Evolutionary conservation across 2,329 filamentous ascomycete species (phyloP).

Genomic region (Microcyclosporella mali): DNA sequence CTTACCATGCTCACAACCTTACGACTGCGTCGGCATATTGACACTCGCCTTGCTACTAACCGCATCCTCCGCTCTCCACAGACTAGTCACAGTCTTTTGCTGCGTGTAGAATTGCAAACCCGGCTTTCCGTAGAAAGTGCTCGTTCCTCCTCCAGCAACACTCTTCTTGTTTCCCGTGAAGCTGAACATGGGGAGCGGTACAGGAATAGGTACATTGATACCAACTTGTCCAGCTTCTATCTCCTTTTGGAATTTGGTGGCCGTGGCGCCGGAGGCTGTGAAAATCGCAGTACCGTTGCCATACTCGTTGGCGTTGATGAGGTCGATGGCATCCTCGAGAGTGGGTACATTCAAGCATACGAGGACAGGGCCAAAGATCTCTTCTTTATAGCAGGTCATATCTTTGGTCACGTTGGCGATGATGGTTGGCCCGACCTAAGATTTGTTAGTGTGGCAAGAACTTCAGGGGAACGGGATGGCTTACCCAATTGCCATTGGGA

Average conservation of each 20-base stretch:
- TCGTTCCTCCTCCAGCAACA: conserved; percentile 83
- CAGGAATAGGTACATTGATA: conserved; percentile 75
- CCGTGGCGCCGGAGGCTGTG: conserved; percentile 69
- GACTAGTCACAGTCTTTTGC: conserved; percentile 90
- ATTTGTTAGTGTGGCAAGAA: conserved; percentile 15
- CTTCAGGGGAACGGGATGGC: conserved; percentile 14
- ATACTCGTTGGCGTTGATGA: conserved; percentile 82
- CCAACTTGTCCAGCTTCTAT: conserved; percentile 83
- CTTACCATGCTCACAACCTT: no score
- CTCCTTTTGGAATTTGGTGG: conserved; percentile 69
- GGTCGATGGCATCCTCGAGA: conserved; percentile 69
- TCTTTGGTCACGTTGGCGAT: conserved; percentile 72
- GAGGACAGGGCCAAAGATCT: conserved; percentile 80
- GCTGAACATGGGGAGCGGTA: conserved; percentile 39
- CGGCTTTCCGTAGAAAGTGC: conserved; percentile 90
- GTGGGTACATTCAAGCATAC: conserved; percentile 74
- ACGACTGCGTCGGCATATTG: conserved; percentile 69
- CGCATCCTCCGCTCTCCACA: conserved; percentile 84
- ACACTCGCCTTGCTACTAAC: conserved; percentile 78
- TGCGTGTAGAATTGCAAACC: conserved; percentile 95
- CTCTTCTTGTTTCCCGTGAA: conserved; percentile 70
- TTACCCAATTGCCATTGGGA: conserved; percentile 72
- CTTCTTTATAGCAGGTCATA: conserved; percentile 79
- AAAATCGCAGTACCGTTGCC: conserved; percentile 84
- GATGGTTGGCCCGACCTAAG: conserved; percentile 69